A percentile compares a stretch with the other conserved stretches of the same genome.
Evolutionary conservation across 768 basidiomycete species (phyloP).

Genomic region (Dictyophora rubrovolvata): DNA sequence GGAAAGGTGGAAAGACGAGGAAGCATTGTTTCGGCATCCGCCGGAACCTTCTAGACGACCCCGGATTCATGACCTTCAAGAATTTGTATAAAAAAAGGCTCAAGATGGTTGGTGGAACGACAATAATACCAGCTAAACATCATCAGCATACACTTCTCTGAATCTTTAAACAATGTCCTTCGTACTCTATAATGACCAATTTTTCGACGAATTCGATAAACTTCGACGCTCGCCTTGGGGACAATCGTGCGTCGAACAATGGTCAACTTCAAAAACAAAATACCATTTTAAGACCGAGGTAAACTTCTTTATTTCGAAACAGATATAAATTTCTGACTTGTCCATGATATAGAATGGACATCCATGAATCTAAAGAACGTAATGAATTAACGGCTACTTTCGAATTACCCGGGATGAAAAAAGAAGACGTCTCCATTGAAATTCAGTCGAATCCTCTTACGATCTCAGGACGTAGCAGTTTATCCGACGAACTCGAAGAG

Average conservation of each 20-base stretch:
- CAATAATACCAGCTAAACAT: too few species aligned
- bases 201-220: conserved; percentile 1
- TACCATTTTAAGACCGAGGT: background rate
- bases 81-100: too few species aligned
- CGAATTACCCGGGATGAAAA: conserved; percentile 45
- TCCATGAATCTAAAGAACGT: conserved; percentile 33
- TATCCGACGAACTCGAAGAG: conserved; percentile 24
- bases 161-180: background rate
- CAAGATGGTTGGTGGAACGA: too few species aligned
- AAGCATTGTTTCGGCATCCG: too few species aligned
- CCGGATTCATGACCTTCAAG: too few species aligned
- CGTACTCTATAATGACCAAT: background rate
- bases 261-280: background rate
- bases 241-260: background rate
- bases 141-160: too few species aligned
- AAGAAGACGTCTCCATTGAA: conserved; percentile 38
- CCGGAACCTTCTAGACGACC: too few species aligned
- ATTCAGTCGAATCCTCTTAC: conserved; percentile 38
- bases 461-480: conserved; percentile 34
- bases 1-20: too few species aligned
- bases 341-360: conserved; percentile 23
- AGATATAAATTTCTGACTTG: background rate
- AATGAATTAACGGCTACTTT: conserved; percentile 40
- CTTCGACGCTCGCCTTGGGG: background rate
- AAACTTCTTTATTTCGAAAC: background rate